Base-by-base conservation (phyloP, 208 protist species). In the Leishmania amazonensis region DNA sequence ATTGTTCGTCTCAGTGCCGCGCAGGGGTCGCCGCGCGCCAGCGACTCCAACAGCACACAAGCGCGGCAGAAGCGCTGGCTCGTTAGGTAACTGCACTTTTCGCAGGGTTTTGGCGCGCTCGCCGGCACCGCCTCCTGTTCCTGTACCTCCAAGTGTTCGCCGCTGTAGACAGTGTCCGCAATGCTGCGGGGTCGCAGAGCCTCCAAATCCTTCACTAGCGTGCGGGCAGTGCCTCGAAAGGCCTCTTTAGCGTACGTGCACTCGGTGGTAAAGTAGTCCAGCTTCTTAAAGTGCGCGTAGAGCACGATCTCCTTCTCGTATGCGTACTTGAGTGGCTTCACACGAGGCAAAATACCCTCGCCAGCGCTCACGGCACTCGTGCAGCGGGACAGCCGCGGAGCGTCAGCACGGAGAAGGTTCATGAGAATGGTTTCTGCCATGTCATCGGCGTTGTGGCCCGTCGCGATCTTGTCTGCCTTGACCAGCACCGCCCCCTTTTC, bases 261-360 rank as follows among this genome's bases (percentile, higher is more conserved):
- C 86, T 99, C 98, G 5, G 98, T 99, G 2, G 96, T 97, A 83
- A 99, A 99, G 91, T 99, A 99, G 85, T 99, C 96, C 19, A 99
- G 91, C 79, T 99, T 92, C 79, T 99, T 99, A 73, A 99, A 99
- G 87, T 99, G 97, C 4, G 99, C 98, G 83, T 99, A 99, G 76
- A 99, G 90, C 15, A 99, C 99, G 83, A 99, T 99, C 75, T 99
- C 99, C 87, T 99, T 99, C 84, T 99, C 94, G 85, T 99, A 99
- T 21, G 95, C 94, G 87, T 99, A 98, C 85, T 99, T 99, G 75
- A 99, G 96, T 60, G 99, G 99, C 90, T 99, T 99, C 38, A 96
- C 97, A 38, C 98, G 91, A 21, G 95, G 89, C 49, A 98, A 57
- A 28, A 89, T 83, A n/a, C 91, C 89, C 19, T 97, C 82, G 54